Base-by-base conservation (phyloP, 2,329 filamentous ascomycete genomes). In the Microdochium trichocladiopsis region DNA sequence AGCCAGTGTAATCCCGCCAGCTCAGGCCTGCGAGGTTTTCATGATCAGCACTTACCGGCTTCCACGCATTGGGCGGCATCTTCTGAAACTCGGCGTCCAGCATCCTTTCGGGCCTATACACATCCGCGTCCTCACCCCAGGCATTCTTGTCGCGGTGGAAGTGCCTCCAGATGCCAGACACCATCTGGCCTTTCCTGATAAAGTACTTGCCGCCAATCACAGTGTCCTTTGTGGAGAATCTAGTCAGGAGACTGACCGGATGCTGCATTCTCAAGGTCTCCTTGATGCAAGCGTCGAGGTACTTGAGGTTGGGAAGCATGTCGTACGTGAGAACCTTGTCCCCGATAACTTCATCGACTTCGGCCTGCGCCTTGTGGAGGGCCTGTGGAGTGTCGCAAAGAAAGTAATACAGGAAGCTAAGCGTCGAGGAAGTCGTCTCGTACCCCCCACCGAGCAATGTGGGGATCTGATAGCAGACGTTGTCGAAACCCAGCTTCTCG, bases 91-190 rank as follows among this genome's bases (percentile, higher is more conserved):
- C 28, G 28, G 28, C 28, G 14, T 33, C 28, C 28, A 33, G 14
- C 85, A 90, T 88, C 10, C 87, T 75, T 63, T 90, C 87, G 0
- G 87, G 87, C 51, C 74, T 76, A 68, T 88, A 91, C 21, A 82
- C 77, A 1, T 77, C 65, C 1, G 84, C 84, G 54, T 87, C 84
- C 0, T 79, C 75, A 0, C 87, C 87, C 49, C 74, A 90, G 0
- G 88, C 79, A 1, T 68, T 69, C 0, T 82, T 83, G 59, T 90
- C 86, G 0, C 76, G 64, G 37, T 90, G 86, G 2, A 80, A 65
- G 43, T 75, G 74, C 28, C 72, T 64, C 1, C 88, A 61, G 1
- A 86, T 59, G 22, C 86, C 65, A 0, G 70, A 53, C 52, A 86
- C 76, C 3, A 74, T 75, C 51, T 76, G 75, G 11, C 71, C 63